phyloP scores from a whole-genome alignment of 2,329 filamentous ascomycete genomes.

The Aspergillus floridensis region DNA sequence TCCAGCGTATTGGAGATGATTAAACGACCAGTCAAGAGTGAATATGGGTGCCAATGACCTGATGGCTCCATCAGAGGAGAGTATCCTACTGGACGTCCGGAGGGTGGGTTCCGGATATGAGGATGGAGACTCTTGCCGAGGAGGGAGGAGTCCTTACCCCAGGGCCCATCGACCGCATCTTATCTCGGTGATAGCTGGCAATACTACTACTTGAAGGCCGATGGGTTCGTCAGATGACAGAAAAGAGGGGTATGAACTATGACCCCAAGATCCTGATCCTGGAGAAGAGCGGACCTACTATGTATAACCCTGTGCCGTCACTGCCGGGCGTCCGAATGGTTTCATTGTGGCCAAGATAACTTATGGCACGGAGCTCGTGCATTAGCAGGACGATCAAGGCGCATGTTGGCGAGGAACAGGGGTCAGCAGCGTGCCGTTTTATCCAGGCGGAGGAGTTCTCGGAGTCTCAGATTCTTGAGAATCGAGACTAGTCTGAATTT shows the following conservation, averaged over 20 bases:
- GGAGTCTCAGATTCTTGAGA: background rate
- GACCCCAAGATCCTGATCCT: background rate
- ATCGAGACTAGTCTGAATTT: background rate
- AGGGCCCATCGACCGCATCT: background rate
- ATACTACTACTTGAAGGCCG: background rate
- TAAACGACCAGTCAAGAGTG: background rate
- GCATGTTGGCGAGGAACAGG: background rate
- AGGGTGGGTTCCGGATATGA: constrained; percentile 7
- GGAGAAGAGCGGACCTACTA: background rate
- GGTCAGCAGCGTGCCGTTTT: constrained; percentile 22
- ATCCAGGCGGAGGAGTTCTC: constrained; percentile 19
- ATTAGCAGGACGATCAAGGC: constrained; percentile 2
- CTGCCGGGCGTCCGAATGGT: background rate
- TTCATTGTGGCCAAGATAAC: background rate
- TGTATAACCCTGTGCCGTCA: background rate
- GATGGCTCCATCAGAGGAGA: constrained; percentile 8
- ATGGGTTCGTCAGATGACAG: background rate
- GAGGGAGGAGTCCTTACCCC: background rate
- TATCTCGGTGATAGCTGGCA: background rate
- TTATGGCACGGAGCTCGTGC: background rate
- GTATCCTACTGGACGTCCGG: constrained; percentile 9
- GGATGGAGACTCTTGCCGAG: constrained; percentile 7
- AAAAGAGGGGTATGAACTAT: background rate
- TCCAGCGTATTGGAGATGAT: background rate
- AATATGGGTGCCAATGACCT: background rate